A percentile compares a stretch with the other conserved stretches of the same genome.
These are phyloP conservation scores for Sanghuangporus weigelae DNA, from an alignment of 1,284 basidiomycete species.

Conservation along the genomic window DNA sequence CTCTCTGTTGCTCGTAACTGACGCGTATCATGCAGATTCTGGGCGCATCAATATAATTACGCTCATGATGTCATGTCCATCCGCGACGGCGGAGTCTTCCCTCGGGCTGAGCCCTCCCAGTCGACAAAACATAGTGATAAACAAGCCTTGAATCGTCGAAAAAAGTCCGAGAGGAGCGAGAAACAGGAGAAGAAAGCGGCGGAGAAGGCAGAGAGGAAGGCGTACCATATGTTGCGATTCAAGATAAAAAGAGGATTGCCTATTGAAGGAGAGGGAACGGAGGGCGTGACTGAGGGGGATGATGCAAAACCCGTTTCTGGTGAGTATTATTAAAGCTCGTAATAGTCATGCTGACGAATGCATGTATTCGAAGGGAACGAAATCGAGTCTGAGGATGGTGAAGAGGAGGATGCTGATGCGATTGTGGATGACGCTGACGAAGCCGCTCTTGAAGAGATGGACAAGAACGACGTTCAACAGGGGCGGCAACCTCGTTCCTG, in stretches of 20 bases:
- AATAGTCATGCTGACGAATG: neutral
- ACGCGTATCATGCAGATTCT: conserved; percentile 33
- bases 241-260: neutral
- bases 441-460: conserved; percentile 13
- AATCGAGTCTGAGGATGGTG: neutral
- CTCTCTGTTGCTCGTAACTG: neutral
- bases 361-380: neutral
- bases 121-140: conserved; percentile 9
- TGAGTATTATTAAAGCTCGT: neutral
- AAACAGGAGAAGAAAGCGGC: neutral
- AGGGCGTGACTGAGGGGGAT: neutral
- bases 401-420: conserved; percentile 2
- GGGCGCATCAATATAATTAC: conserved; percentile 36
- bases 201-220: neutral
- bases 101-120: conserved; percentile 18
- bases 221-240: neutral
- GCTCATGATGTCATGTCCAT: conserved; percentile 31
- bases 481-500: conserved; percentile 20
- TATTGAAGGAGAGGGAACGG: neutral
- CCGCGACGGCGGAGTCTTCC: conserved; percentile 34
- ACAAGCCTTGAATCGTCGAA: neutral
- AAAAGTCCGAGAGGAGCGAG: neutral
- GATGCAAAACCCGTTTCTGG: neutral
- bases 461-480: neutral
- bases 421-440: conserved; percentile 15